These are phyloP conservation scores for Alisma plantagoaquatica DNA, from an alignment of 106 monocot species.

Conservation along the genomic window DNA sequence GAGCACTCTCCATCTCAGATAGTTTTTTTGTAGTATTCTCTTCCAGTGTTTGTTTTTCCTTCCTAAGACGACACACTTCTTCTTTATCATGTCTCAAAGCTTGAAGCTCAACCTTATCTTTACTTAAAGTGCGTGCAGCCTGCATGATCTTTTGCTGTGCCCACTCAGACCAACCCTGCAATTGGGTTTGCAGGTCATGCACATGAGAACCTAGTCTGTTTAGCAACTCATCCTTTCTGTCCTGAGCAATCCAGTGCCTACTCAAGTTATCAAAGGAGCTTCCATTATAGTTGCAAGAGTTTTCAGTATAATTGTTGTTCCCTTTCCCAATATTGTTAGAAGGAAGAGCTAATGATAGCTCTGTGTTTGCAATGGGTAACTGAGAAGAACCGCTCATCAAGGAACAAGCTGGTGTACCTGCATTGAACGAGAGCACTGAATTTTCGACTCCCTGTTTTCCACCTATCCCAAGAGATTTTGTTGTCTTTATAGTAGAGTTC, in stretches of 20 bases:
- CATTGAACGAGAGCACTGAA: slow-evolving; percentile 20
- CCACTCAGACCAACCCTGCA: slow-evolving; percentile 69
- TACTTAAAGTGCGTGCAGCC: too few species aligned
- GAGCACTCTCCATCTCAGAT: too few species aligned
- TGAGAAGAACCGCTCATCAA: slow-evolving; percentile 2
- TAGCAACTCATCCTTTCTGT: slow-evolving; percentile 57
- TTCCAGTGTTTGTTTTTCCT: too few species aligned
- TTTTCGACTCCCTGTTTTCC: slow-evolving; percentile 12
- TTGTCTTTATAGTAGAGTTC: slow-evolving; percentile 35
- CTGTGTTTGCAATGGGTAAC: slow-evolving; percentile 38
- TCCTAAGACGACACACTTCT: too few species aligned
- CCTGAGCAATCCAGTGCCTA: slow-evolving; percentile 33
- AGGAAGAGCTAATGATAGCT: slow-evolving; percentile 62
- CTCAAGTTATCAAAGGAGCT: slow-evolving; percentile 18
- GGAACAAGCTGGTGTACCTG: slow-evolving; percentile 11
- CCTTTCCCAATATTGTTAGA: slow-evolving; percentile 14
- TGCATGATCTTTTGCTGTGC: too few species aligned
- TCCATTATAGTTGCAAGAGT: slow-evolving; percentile 4
- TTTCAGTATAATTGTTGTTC: neutral
- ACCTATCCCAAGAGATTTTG: slow-evolving; percentile 24
- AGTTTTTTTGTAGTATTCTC: too few species aligned
- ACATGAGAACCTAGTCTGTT: slow-evolving; percentile 37
- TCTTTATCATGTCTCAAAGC: too few species aligned
- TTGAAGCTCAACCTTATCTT: too few species aligned
- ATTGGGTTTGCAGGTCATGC: slow-evolving; percentile 44